A percentile compares a stretch with the other conserved stretches of the same genome.
Conservation (phyloP, 306 rosid genomes). For the Ceratonia siliqua region DNA sequence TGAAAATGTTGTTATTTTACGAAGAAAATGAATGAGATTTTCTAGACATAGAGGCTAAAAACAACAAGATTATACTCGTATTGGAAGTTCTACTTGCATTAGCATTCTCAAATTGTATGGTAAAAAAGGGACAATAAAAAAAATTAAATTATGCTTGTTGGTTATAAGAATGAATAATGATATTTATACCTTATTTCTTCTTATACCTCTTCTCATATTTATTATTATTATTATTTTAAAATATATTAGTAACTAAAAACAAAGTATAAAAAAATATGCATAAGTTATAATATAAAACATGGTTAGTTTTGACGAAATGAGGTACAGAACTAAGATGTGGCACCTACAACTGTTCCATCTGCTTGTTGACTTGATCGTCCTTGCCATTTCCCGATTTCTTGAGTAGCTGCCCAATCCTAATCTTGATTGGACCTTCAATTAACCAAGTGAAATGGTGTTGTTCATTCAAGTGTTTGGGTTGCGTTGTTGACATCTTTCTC, state of each 20-base stretch:
- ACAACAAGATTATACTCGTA: slow-evolving; percentile 1
- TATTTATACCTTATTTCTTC: too few relatives aligned
- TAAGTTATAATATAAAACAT: slow-evolving; percentile 18
- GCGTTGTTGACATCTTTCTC: too few relatives aligned
- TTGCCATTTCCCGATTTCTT: slow-evolving; percentile 89
- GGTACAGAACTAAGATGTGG: slow-evolving; percentile 32
- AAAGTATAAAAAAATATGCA: too few relatives aligned
- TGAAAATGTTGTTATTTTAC: not conserved
- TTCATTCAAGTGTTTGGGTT: too few relatives aligned
- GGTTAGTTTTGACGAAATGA: slow-evolving; percentile 26
- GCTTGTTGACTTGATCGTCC: slow-evolving; percentile 55
- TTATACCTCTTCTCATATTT: too few relatives aligned
- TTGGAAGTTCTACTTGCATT: too few relatives aligned
- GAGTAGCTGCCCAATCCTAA: slow-evolving; percentile 55
- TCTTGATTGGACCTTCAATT: slow-evolving; percentile 67
- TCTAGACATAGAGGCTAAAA: not conserved
- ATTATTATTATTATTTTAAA: too few relatives aligned
- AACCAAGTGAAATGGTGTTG: slow-evolving; percentile 76
- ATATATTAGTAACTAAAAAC: too few relatives aligned
- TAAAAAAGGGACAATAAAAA: too few relatives aligned
- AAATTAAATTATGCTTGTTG: too few relatives aligned
- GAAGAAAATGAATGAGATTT: not conserved
- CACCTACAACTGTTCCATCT: slow-evolving; percentile 32
- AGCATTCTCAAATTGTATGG: too few relatives aligned
- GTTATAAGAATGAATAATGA: too few relatives aligned